A percentile compares a stretch with the other conserved stretches of the same genome.
Conservation (phyloP, 306 rosid genomes). For the Vigna trinervia region DNA sequence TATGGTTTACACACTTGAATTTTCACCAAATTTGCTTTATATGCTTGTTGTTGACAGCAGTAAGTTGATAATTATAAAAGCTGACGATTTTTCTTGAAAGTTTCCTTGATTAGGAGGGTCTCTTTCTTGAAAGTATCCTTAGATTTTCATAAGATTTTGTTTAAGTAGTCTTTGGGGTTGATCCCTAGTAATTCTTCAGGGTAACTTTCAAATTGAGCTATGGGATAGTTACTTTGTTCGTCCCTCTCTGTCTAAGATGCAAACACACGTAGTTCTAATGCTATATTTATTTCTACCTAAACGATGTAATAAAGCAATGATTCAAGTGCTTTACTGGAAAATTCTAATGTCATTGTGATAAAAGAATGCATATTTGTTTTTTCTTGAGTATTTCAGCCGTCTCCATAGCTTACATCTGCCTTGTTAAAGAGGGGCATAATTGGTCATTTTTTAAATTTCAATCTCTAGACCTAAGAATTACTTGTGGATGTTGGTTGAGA, state of each 20-base stretch:
- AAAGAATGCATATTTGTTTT: not conserved
- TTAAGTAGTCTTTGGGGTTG: not conserved
- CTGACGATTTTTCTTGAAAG: not conserved
- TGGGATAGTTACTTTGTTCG: not conserved
- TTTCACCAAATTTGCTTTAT: constrained; percentile 1
- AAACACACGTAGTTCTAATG: not conserved
- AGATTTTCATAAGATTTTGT: constrained; percentile 1
- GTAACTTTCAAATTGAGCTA: not conserved
- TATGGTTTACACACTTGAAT: constrained; percentile 5
- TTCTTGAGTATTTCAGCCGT: not conserved
- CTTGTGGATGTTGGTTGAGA: not conserved
- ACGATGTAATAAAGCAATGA: constrained; percentile 2
- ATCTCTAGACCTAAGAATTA: constrained; percentile 6
- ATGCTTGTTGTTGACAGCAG: not conserved
- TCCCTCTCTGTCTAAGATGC: not conserved
- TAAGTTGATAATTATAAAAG: constrained; percentile 27
- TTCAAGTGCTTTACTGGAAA: constrained; percentile 17
- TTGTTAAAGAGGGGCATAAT: not conserved
- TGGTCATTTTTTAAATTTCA: not conserved
- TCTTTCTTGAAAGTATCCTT: not conserved
- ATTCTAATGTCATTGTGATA: constrained; percentile 9
- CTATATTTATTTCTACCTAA: constrained; percentile 9
- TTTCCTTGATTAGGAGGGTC: not conserved
- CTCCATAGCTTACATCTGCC: not conserved
- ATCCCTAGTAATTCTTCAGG: not conserved